Evolutionary conservation across 306 rosid species (phyloP), one percentile per base, ranked within the genome.

Genomic region (Lotus japonicus): DNA sequence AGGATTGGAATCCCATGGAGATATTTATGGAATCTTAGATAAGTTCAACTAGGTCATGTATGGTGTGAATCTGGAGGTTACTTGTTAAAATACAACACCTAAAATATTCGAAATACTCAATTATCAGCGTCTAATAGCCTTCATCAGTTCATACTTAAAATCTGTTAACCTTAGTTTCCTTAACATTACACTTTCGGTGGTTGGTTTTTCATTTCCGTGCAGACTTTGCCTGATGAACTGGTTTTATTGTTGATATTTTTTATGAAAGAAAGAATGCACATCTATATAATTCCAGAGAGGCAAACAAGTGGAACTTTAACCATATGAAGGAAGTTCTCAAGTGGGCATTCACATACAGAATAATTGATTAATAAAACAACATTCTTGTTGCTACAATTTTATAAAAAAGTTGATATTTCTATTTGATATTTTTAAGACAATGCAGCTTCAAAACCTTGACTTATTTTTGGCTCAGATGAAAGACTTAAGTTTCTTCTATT

Each of bases 81-180:
- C n/a, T 21, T 1, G 39, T 58, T 48, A 58, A 58, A 50, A 41
- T 14, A 55, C 15, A 65, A 31, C 28, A 43, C 51, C 38, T 59
- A 42, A 53, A 66, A 13, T 74, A 35, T 31, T n/a, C 44, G 9
- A 54, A 64, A 16, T 33, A 43, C 44, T 56, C 42, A 52, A 21
- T 56, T 42, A 23, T 53, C 49, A 36, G 52, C 15, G 16, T 13
- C 49, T 0, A 53, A 35, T 46, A 35, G 31, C 15, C 61, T 55
- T 69, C 35, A 46, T 35, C 43, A 42, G 9, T 38, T 50, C 15
- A 15, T 51, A 49, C 23, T 38, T 48, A 52, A 11, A 23, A 11
- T 31, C 35, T 52, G 64, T 53, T 21, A n/a, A 51, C 19, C 61
- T 66, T 18, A 11, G 72, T 61, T 62, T 72, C 58, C 58, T 43